phyloP scores from a whole-genome alignment of 2,329 filamentous ascomycete species.

The Aspergillus sp. region DNA sequence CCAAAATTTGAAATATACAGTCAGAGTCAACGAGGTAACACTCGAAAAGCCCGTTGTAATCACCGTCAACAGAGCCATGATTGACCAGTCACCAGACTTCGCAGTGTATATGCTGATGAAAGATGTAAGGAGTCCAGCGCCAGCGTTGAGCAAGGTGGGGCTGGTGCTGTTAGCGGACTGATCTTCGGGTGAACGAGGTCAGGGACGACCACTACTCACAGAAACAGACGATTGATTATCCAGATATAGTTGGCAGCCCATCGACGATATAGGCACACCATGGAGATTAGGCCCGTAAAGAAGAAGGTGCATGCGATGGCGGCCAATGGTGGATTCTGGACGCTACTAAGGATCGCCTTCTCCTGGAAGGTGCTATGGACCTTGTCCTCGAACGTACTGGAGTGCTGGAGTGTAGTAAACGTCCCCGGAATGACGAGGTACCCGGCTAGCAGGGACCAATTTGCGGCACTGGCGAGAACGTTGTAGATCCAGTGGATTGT shows the following conservation, averaged over 20 bases:
- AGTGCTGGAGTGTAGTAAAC: constrained; percentile 46
- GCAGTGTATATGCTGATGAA: constrained; percentile 52
- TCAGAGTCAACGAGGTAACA: constrained; percentile 23
- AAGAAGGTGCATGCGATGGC: constrained; percentile 47
- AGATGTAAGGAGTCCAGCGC: constrained; percentile 52
- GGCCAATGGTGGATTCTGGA: constrained; percentile 42
- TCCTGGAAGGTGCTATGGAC: constrained; percentile 26
- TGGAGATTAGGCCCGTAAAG: constrained; percentile 41
- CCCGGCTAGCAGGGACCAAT: constrained; percentile 53
- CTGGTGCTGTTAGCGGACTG: constrained; percentile 15
- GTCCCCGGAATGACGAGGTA: constrained; percentile 56
- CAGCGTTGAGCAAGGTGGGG: constrained; percentile 44
- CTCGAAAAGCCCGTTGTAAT: constrained; percentile 30
- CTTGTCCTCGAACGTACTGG: constrained; percentile 22
- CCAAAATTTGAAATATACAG: constrained; percentile 37
- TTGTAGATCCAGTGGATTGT: constrained; percentile 48
- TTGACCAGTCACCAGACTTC: constrained; percentile 45
- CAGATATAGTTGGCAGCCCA: constrained; percentile 54
- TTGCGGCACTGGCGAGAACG: constrained; percentile 45
- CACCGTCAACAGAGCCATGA: constrained; percentile 43
- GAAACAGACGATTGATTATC: constrained; percentile 53
- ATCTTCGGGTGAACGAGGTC: background rate
- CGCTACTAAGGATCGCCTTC: constrained; percentile 25
- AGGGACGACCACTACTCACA: constrained; percentile 29
- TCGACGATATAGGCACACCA: constrained; percentile 44